Base-by-base conservation (phyloP, 1,284 basidiomycete genomes). In the Cryptococcus sp. region DNA sequence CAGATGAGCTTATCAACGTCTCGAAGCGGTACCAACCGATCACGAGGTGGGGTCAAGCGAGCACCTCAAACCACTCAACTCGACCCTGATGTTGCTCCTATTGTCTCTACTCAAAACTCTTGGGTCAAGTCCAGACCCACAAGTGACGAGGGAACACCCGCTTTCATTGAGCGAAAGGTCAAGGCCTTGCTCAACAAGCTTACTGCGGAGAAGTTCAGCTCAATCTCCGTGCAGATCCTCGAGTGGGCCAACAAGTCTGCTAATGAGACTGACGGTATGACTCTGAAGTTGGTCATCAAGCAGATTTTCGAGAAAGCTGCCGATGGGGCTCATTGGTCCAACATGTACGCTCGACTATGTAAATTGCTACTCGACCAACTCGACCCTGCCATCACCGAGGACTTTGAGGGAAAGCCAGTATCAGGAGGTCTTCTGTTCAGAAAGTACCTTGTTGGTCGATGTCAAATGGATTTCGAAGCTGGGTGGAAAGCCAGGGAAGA, bases 251-350 rank as follows among this genome's bases (percentile, higher is more conserved):
- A 98, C 83, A 91, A 86, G 80, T 92, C 89, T 5, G 86, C 87
- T 77, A 83, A 86, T 64, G 94, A 98, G 82, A 89, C 84, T 72
- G 91, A 98, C 71, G 94, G 93, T 3, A 84, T 89, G 59, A 96
- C 93, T 1, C 83, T 98, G 66, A 91, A 94, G 65, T 90, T 94
- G 68, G 94, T 97, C 72, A 97, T 96, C 78, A 86, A 87, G 63
- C 86, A 97, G 53, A 90, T 98, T 46, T 97, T 97, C 76, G 93
- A 98, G 77, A 95, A 95, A 82, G 93, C 93, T 4, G 96, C 90
- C 30, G 90, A 95, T 77, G 93, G 98, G 77, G 90, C 90, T 14
- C 85, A 87, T 38, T 96, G 90, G 88, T 93, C 89, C 8, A 89
- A 91, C 80, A 96, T 97, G 90, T 97, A 98, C 75, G 95, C 95